Base-by-base conservation (phyloP, 345 rosid genomes). In the Arabis alpina region DNA sequence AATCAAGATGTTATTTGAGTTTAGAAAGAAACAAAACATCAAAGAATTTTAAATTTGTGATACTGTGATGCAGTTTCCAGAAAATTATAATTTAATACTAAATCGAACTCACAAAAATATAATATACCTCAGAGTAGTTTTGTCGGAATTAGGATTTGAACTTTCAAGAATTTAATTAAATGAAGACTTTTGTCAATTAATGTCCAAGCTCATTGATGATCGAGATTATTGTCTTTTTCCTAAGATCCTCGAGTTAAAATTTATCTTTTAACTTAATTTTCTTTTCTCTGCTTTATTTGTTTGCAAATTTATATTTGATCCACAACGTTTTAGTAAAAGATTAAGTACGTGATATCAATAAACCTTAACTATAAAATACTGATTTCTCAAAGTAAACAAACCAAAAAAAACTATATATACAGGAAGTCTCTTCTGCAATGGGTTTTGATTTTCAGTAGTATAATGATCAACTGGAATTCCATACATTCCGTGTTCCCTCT, bases 111-210 rank as follows among this genome's bases (percentile, higher is more conserved):
- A 36, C 39, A 74, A 37, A 61, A 51, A 25, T 67, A 74, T 32
- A 60, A 61, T 52, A 68, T 37, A 54, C 64, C 49, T 37, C 37
- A 68, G 64, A 61, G 78, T 62, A 75, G 78, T 75, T 68, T 75
- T 75, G 78, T 68, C 74, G 78, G 78, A 75, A 68, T 68, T 54
- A 61, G 73, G 56, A 60, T 61, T 61, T 68, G 50, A 75, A 54
- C 69, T 63, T 64, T 66, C 32, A 73, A 73, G 66, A 74, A 74
- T 52, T 68, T 61, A 69, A 68, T 68, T 61, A 69, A 68, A 54
- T 68, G 49, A 44, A 43, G 41, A 66, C 72, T 66, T 72, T 66
- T 45, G 14, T 25, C 69, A 54, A 19, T 54, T 68, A 64, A 65
- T 73, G 77, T 44, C 58, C 57, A 45, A 25, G 69, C 50, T 67